Conservation (phyloP, 768 basidiomycete species). For the Kwoniella shandongensis region DNA sequence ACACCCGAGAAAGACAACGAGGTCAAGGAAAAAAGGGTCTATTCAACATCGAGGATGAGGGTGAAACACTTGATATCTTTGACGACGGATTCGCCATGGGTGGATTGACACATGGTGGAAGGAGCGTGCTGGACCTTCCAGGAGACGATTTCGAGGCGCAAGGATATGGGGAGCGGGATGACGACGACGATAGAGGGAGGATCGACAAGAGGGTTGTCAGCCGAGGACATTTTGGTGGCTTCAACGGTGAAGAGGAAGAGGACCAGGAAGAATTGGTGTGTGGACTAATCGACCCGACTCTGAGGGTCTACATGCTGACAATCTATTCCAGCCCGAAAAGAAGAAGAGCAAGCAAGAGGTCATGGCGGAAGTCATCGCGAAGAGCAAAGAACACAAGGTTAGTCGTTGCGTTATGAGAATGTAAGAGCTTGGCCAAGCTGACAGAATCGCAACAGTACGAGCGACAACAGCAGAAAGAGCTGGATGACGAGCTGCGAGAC, state of each 20-base stretch:
- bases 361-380: constrained; percentile 96
- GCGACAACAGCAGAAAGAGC: constrained; percentile 83
- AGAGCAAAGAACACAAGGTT: constrained; percentile 94
- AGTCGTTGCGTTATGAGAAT: neutral
- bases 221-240: constrained; percentile 80
- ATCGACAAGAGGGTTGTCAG: constrained; percentile 69
- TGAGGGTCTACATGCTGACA: neutral
- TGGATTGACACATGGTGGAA: constrained; percentile 52
- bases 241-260: constrained; percentile 67
- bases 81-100: constrained; percentile 43
- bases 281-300: constrained; percentile 4
- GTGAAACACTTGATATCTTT: constrained; percentile 55
- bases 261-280: constrained; percentile 60
- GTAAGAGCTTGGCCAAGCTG: constrained; percentile 1
- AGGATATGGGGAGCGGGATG: constrained; percentile 45
- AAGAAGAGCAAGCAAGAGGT: constrained; percentile 94
- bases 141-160: constrained; percentile 51
- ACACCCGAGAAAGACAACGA: constrained; percentile 73
- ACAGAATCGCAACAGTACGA: constrained; percentile 61
- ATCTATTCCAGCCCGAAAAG: constrained; percentile 62
- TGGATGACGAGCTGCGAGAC: constrained; percentile 79
- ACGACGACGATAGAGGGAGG: constrained; percentile 68
- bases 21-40: constrained; percentile 63
- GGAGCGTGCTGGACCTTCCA: constrained; percentile 47
- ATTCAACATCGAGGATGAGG: constrained; percentile 80